Percentiles rank a stretch among this genome's conserved stretches.
Evolutionary conservation across 2,329 filamentous ascomycete species (phyloP).

Genomic region (Eutypella sp.): DNA sequence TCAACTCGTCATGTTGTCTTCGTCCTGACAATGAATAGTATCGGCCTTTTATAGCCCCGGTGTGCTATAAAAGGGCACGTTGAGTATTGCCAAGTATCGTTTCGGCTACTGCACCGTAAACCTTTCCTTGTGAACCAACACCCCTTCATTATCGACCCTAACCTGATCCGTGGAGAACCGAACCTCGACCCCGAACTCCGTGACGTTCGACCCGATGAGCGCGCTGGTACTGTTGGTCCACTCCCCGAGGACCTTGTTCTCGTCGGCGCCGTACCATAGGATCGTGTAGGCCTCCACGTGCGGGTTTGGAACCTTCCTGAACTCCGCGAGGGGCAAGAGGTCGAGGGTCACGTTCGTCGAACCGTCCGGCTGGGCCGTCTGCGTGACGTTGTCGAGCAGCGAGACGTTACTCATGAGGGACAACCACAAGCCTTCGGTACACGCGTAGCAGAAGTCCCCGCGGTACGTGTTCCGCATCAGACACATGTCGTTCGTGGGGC

Average conservation of each 20-base stretch:
- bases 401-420: slow-evolving; percentile 20
- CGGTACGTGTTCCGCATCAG: slow-evolving; percentile 25
- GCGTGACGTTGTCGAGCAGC: slow-evolving; percentile 23
- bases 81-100: no score
- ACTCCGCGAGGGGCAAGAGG: slow-evolving; percentile 23
- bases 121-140: slow-evolving; percentile 16
- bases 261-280: slow-evolving; percentile 20
- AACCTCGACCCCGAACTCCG: slow-evolving; percentile 21
- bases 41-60: no score
- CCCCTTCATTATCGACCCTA: slow-evolving; percentile 14
- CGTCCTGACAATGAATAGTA: no score
- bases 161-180: slow-evolving; percentile 24
- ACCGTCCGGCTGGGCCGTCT: slow-evolving; percentile 12
- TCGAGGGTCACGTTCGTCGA: slow-evolving; percentile 19
- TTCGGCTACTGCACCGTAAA: slow-evolving; percentile 9
- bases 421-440: slow-evolving; percentile 26
- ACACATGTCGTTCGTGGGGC: slow-evolving; percentile 25
- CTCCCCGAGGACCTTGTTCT: slow-evolving; percentile 13
- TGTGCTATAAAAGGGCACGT: no score
- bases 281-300: slow-evolving; percentile 23
- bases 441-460: slow-evolving; percentile 23
- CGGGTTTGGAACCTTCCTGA: slow-evolving; percentile 17
- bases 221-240: slow-evolving; percentile 25
- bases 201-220: slow-evolving; percentile 8
- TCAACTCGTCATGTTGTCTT: no score